These are phyloP conservation scores for Pochonia chlamydosporia DNA, from an alignment of 2,329 filamentous ascomycete species.

Conservation along the genomic window DNA sequence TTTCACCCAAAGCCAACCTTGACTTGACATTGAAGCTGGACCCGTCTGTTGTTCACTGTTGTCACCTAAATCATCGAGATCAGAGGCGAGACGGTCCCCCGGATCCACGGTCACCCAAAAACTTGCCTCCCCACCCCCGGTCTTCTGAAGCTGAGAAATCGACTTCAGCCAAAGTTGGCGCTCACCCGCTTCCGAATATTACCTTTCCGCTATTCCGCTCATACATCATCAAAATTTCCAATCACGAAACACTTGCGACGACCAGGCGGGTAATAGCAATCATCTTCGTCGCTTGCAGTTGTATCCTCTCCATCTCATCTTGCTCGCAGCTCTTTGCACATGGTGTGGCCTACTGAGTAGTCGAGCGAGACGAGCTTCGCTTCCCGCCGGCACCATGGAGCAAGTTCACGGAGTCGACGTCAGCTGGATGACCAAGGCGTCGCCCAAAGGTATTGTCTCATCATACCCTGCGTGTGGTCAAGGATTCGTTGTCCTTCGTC, in stretches of 20 bases:
- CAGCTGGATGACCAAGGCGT: conserved; percentile 80
- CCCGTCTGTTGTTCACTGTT: too few relatives aligned
- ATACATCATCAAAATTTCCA: background rate
- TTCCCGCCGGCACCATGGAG: conserved; percentile 55
- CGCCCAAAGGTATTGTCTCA: conserved; percentile 61
- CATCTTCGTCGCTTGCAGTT: background rate
- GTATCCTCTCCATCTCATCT: background rate
- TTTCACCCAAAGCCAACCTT: background rate
- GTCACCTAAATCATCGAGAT: too few relatives aligned
- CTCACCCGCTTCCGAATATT: background rate
- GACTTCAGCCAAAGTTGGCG: background rate
- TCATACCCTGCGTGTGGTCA: conserved; percentile 12
- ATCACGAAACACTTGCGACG: background rate
- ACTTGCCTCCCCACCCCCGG: background rate
- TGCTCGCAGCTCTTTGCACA: background rate
- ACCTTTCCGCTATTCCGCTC: background rate
- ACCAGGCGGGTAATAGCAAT: background rate
- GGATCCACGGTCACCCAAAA: background rate
- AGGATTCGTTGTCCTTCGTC: too few relatives aligned
- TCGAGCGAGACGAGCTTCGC: conserved; percentile 2
- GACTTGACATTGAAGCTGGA: too few relatives aligned
- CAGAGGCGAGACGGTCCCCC: background rate
- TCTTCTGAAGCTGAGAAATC: background rate
- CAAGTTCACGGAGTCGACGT: conserved; percentile 79
- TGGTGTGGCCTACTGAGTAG: background rate